Evolutionary conservation across 2,329 filamentous ascomycete genomes (phyloP), one percentile per base, ranked within the genome.

Genomic region (Sporothrix sp.): DNA sequence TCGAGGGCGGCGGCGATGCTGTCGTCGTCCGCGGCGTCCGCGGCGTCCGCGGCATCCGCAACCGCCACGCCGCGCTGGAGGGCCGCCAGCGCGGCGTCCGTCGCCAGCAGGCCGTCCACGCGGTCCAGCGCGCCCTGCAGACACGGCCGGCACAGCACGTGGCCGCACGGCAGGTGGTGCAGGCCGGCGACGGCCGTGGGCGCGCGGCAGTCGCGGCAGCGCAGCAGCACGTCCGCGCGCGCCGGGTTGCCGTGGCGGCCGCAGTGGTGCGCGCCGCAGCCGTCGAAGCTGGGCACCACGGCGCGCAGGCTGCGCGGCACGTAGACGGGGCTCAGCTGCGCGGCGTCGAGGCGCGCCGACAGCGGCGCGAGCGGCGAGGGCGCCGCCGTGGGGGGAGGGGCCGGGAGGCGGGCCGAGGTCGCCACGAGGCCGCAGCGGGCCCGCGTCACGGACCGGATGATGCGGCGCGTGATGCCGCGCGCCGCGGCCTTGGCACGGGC

Each of bases 161-260:
- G 56, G 27, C 49, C 54, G 28, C 56, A 58, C 1, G 42, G 27
- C 21, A 58, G 52, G 2, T 6, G 4, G 48, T 56, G 54, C 46
- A 51, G 18, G 3, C 6, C 27, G 0, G 20, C 27, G 1, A 9
- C 7, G 0, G 37, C n/a, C 2, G 11, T 13, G 2, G 4, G 13
- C 8, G 16, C 7, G 4, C 18, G 4, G 45, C 55, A 56, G 44
- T 45, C 45, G 32, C 50, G 48, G 45, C 54, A 56, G 16, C 1
- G 16, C 9, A 37, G 21, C 3, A 25, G 10, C 23, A 42, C 7
- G 2, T 3, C 6, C 27, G 23, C 14, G 21, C 2, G 11, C 7
- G 13, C 43, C 25, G 16, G 23, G 18, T 8, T 16, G 11, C 21
- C 9, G 42, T 53, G 48, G 8, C 13, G 28, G 7, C 48, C 43